Evolutionary conservation across 805 yeast species (phyloP).

Genomic region (Komagataella ulmi): DNA sequence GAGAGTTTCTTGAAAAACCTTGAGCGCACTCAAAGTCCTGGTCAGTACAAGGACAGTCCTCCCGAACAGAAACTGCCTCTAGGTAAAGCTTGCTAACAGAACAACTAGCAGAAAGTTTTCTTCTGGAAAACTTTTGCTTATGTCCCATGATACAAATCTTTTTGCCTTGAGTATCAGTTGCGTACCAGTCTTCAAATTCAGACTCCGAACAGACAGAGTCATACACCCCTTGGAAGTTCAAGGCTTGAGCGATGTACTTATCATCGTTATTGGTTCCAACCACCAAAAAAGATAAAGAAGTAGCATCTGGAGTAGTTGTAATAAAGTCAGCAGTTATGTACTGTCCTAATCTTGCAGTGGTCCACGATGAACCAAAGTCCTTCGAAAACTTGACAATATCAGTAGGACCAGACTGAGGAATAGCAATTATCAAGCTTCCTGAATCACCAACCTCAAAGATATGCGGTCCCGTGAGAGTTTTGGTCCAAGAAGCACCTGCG

Average conservation of each 20-base stretch:
- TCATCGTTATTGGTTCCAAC: conserved; percentile 20
- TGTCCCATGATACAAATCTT: conserved; percentile 53
- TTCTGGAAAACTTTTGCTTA: conserved; percentile 45
- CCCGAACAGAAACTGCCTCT: conserved; percentile 32
- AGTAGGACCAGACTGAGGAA: conserved; percentile 25
- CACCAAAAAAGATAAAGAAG: conserved; percentile 42
- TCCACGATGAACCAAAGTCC: conserved; percentile 59
- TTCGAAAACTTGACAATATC: conserved; percentile 33
- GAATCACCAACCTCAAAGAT: conserved; percentile 50
- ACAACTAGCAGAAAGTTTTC: conserved; percentile 56
- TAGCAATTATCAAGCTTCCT: conserved; percentile 55
- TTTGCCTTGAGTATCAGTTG: conserved; percentile 13
- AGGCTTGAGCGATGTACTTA: conserved; percentile 28
- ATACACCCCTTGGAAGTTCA: conserved; percentile 28
- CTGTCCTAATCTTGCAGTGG: conserved; percentile 24
- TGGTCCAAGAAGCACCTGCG: conserved; percentile 55
- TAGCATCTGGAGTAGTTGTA: conserved; percentile 51
- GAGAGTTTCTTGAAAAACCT: conserved; percentile 23
- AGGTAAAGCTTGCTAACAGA: conserved; percentile 33
- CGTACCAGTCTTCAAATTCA: conserved; percentile 50
- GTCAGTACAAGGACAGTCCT: conserved; percentile 50
- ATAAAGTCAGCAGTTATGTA: conserved; percentile 27
- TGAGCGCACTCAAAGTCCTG: conserved; percentile 59
- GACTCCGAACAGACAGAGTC: conserved; percentile 12
- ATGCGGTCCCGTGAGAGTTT: conserved; percentile 41